phyloP scores from a whole-genome alignment of 78 protist species.

The Paulinella micropora region DNA sequence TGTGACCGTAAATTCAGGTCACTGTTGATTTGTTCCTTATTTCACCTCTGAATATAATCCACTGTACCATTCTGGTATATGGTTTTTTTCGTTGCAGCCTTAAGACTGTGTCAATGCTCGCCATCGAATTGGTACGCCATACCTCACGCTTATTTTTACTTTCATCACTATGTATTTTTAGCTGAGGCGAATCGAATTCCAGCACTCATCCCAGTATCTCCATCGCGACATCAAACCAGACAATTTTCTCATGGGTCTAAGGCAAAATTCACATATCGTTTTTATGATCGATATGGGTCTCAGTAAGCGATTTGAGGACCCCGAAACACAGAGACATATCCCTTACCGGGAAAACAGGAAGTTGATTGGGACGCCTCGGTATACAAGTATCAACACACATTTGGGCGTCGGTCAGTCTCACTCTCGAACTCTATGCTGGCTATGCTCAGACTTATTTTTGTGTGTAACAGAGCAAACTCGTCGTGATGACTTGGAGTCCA shows the following conservation, averaged over 20 bases:
- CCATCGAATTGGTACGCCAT: conserved; percentile 73
- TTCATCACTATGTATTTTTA: too few species aligned
- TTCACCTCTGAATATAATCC: too few species aligned
- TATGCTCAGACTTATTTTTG: not conserved
- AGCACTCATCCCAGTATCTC: conserved; percentile 70
- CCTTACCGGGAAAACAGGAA: conserved; percentile 84
- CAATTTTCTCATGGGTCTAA: conserved; percentile 82
- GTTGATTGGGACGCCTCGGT: conserved; percentile 90
- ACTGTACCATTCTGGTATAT: not conserved
- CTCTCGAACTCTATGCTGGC: not conserved
- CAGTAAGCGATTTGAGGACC: conserved; percentile 83
- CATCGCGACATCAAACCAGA: conserved; percentile 89
- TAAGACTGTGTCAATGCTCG: conserved; percentile 77
- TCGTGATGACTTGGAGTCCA: conserved; percentile 73
- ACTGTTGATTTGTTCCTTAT: too few species aligned
- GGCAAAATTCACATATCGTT: not conserved
- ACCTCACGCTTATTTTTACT: not conserved
- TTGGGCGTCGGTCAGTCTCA: conserved; percentile 67
- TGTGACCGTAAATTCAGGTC: conserved; percentile 47
- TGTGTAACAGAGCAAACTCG: conserved; percentile 38
- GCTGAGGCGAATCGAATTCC: conserved; percentile 30
- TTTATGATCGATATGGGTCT: conserved; percentile 23
- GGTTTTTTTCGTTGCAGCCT: conserved; percentile 30
- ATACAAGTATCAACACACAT: conserved; percentile 80
- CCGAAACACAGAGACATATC: conserved; percentile 78